Evolutionary conservation across 352 stramenopile species (phyloP), one percentile per base, ranked within the genome.

Genomic region (Pythium apleroticum): DNA sequence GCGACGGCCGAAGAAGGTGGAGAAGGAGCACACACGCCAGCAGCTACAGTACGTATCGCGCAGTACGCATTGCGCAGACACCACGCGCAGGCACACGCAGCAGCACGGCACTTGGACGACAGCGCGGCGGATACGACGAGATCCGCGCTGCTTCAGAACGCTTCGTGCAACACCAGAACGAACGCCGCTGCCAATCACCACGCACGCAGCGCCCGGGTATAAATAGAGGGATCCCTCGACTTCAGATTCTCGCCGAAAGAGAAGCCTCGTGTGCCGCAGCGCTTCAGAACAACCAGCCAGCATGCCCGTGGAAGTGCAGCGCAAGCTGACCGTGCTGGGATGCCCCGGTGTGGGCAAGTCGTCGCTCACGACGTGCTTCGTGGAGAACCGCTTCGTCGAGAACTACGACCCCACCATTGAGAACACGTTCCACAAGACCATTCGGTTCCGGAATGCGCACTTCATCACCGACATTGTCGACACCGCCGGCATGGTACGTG

Each of bases 381-480:
- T 98, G 35, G 95, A 96, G 76, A 97, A 95, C 66, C 81, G 86
- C 41, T 97, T 96, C 66, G 77, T 95, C 33, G 84, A 93, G 68
- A 96, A 94, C 73, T 98, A 98, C 70, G 93, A 98, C 75, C 94
- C 96, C 49, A 98, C 96, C 7, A 98, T 98, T 69, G 96, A 98
- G 76, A 98, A 97, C 74, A 98, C 93, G 28, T 96, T 97, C 68
- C 90, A 98, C 80, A 98, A 98, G 81, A 98, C 90, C 10, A 97
- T 98, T 57, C 88, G 93, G 37, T 98, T 98, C 78, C 80, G 89
- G n/a, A 97, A 97, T 70, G 96, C 97, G 22, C 91, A 98, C 75
- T 98, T 98, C 63, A 88, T 96, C 33, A 98, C 94, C 25, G 96
- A 98, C 71, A 98, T 98, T 70, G 93, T 98, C 66, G 96, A 98